phyloP scores from a whole-genome alignment of 208 protist species.

The Acanthamoeba sp. region DNA sequence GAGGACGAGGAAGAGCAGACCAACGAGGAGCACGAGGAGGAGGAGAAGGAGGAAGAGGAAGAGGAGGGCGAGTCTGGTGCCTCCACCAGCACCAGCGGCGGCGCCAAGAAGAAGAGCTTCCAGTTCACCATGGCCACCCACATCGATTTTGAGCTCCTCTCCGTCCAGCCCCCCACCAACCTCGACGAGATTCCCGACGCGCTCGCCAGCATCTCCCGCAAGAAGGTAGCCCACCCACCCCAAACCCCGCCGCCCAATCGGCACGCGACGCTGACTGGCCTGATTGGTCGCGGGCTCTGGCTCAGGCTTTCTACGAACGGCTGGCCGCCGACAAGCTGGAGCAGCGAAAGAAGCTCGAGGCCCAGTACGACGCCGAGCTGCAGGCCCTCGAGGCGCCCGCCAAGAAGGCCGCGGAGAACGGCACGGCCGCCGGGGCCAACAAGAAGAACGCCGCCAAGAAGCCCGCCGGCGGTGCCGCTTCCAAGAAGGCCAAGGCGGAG shows the following conservation, averaged over 20 bases:
- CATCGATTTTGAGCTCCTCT: conserved; percentile 3
- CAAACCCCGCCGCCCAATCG: too few relatives aligned
- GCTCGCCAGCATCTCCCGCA: background rate
- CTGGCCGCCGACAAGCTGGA: background rate
- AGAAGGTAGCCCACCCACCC: background rate
- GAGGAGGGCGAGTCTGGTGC: too few relatives aligned
- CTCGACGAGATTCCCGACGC: background rate
- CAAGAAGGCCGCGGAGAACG: background rate
- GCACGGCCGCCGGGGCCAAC: too few relatives aligned
- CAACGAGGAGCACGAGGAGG: background rate
- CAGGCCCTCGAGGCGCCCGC: background rate
- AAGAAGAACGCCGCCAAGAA: background rate
- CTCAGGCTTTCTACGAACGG: background rate
- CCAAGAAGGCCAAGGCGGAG: background rate
- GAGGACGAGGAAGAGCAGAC: background rate
- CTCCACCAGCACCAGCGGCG: background rate
- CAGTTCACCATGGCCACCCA: background rate
- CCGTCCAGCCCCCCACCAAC: background rate
- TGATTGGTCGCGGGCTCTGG: too few relatives aligned
- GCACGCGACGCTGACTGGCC: too few relatives aligned
- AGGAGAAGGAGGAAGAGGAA: background rate
- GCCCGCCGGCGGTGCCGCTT: too few relatives aligned
- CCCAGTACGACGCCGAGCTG: background rate
- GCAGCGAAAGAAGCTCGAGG: background rate
- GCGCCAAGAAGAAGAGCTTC: background rate